Evolutionary conservation across 2,329 filamentous ascomycete species (phyloP).

Genomic region (Fusarium armeniacum): DNA sequence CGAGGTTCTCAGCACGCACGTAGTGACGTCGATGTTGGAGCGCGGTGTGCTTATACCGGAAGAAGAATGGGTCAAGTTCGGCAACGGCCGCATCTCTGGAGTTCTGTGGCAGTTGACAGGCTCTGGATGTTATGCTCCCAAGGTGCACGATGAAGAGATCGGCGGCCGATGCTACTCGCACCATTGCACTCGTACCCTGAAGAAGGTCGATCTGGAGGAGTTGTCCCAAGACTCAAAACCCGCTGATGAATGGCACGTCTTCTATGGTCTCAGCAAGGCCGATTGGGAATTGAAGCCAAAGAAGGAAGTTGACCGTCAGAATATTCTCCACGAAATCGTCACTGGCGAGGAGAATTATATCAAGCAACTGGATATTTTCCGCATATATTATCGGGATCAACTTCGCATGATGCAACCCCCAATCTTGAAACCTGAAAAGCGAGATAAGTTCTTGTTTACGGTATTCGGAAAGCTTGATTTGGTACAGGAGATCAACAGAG

Average conservation of each 20-base stretch:
- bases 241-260: conserved; percentile 86
- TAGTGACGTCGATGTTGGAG: conserved; percentile 84
- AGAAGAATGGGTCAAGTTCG: conserved; percentile 98
- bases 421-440: conserved; percentile 82
- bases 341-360: conserved; percentile 94
- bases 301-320: conserved; percentile 93
- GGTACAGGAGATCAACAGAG: conserved; percentile 92
- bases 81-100: conserved; percentile 82
- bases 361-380: conserved; percentile 87
- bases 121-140: conserved; percentile 89
- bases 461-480: conserved; percentile 94
- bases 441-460: conserved; percentile 82
- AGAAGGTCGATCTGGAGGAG: conserved; percentile 90
- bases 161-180: conserved; percentile 90
- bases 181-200: conserved; percentile 92
- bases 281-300: conserved; percentile 78
- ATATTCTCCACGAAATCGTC: conserved; percentile 94
- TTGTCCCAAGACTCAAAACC: conserved; percentile 78
- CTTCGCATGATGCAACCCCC: conserved; percentile 80
- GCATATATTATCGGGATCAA: conserved; percentile 86
- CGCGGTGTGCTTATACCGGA: conserved; percentile 84
- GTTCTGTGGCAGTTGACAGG: conserved; percentile 95
- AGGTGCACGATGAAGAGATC: conserved; percentile 79
- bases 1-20: conserved; percentile 83
- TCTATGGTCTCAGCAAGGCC: conserved; percentile 86